phyloP scores from a whole-genome alignment of 345 rosid genomes.

The Eutrema yunnanense region DNA sequence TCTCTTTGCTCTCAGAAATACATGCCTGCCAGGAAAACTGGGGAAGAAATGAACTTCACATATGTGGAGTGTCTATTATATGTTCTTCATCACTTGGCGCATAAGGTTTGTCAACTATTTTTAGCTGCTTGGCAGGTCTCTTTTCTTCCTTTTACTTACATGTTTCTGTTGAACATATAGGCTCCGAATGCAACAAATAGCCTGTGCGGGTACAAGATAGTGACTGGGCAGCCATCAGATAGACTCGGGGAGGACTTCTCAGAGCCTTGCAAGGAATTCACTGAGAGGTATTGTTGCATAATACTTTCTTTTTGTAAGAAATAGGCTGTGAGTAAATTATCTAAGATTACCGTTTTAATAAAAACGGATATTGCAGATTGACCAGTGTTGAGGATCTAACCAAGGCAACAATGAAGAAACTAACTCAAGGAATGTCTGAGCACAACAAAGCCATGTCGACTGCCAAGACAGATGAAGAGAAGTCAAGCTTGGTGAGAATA shows the following conservation, averaged over 20 bases:
- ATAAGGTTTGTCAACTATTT: constrained; percentile 49
- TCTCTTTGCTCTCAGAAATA: constrained; percentile 50
- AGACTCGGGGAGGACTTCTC: constrained; percentile 96
- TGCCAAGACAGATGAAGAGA: constrained; percentile 84
- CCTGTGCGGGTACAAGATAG: constrained; percentile 91
- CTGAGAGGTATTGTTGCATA: constrained; percentile 52
- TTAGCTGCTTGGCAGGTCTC: neutral
- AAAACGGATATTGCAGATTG: constrained; percentile 43
- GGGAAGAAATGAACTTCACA: constrained; percentile 81
- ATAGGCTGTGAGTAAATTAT: neutral
- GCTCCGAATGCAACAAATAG: constrained; percentile 96
- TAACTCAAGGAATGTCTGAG: constrained; percentile 84
- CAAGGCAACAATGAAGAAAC: constrained; percentile 78
- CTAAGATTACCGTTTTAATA: neutral
- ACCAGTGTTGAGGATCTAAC: constrained; percentile 78
- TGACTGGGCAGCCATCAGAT: constrained; percentile 97
- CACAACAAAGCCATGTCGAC: constrained; percentile 88
- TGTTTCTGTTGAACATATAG: constrained; percentile 33
- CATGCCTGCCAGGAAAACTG: constrained; percentile 83
- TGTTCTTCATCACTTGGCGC: constrained; percentile 75
- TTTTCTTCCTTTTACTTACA: constrained; percentile 17
- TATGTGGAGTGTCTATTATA: constrained; percentile 81
- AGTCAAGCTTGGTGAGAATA: constrained; percentile 59
- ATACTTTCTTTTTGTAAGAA: neutral
- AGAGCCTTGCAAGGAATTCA: constrained; percentile 68